These are phyloP conservation scores for Trapa bicornis DNA, from an alignment of 345 rosid species.

Conservation along the genomic window DNA sequence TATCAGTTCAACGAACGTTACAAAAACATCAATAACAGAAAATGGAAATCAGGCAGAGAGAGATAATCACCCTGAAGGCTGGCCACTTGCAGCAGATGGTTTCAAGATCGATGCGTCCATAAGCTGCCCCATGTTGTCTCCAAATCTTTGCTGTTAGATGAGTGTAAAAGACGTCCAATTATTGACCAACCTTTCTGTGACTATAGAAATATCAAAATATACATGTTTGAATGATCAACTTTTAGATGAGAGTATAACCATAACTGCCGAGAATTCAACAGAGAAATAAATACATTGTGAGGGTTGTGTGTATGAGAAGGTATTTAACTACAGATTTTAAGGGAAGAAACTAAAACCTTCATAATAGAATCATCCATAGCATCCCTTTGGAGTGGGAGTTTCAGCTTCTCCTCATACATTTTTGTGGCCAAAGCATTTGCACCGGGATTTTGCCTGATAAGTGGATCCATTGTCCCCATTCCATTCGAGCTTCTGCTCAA, in stretches of 20 bases:
- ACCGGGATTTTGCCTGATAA: constrained; percentile 52
- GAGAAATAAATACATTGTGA: not conserved
- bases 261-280: not conserved
- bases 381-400: constrained; percentile 76
- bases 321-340: not conserved
- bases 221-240: no score
- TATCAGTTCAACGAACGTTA: not conserved
- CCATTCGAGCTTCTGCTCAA: constrained; percentile 72
- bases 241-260: not conserved
- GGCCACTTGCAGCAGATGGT: constrained; percentile 66
- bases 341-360: constrained; percentile 15
- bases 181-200: no score
- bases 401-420: constrained; percentile 82
- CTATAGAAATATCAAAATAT: no score
- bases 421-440: constrained; percentile 75
- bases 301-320: not conserved
- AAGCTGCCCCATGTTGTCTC: constrained; percentile 79
- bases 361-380: constrained; percentile 69
- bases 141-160: constrained; percentile 50
- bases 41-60: not conserved
- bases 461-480: constrained; percentile 64
- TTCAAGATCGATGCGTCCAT: constrained; percentile 86
- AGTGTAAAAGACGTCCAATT: not conserved
- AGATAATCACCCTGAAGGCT: constrained; percentile 70
- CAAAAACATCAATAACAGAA: not conserved